These are phyloP conservation scores for Mrakia frigida DNA, from an alignment of 768 basidiomycete species.

Conservation along the genomic window DNA sequence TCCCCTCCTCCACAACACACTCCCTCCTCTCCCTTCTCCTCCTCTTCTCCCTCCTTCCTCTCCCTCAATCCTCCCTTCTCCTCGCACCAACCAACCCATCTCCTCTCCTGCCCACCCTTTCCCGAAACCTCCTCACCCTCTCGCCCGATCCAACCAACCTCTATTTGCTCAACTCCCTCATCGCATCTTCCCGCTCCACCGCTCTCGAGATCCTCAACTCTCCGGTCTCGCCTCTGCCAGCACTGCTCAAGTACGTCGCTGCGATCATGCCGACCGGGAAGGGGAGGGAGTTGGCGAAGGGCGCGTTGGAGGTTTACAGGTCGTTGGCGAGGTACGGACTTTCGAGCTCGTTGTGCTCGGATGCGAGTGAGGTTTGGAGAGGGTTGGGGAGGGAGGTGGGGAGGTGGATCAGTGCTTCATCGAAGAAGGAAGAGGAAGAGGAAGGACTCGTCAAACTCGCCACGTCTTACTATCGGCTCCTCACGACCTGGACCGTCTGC, in stretches of 20 bases:
- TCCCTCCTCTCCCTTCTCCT: slow-evolving; percentile 39
- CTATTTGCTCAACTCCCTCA: slow-evolving; percentile 56
- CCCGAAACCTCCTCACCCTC: background rate
- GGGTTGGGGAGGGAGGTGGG: slow-evolving; percentile 46
- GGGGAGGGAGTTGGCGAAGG: background rate
- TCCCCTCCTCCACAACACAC: slow-evolving; percentile 35
- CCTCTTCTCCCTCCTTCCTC: slow-evolving; percentile 31
- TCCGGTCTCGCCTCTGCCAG: slow-evolving; percentile 4
- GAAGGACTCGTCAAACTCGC: background rate
- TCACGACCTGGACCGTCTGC: slow-evolving; percentile 71
- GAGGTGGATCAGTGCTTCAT: background rate
- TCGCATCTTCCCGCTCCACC: slow-evolving; percentile 61
- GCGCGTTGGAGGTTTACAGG: slow-evolving; percentile 56
- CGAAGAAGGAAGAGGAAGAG: background rate
- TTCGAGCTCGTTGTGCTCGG: slow-evolving; percentile 62
- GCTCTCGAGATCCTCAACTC: slow-evolving; percentile 54
- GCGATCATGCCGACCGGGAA: slow-evolving; percentile 58
- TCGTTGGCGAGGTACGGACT: slow-evolving; percentile 72
- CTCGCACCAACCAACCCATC: slow-evolving; percentile 32
- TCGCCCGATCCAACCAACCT: slow-evolving; percentile 44
- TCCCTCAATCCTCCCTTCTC: slow-evolving; percentile 22
- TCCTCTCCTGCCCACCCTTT: slow-evolving; percentile 3
- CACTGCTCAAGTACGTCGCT: slow-evolving; percentile 23
- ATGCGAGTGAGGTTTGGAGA: slow-evolving; percentile 56
- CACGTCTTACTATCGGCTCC: slow-evolving; percentile 55